These are phyloP conservation scores for Nadsonia fulvescens DNA, from an alignment of 805 yeast genomes.

Conservation along the genomic window DNA sequence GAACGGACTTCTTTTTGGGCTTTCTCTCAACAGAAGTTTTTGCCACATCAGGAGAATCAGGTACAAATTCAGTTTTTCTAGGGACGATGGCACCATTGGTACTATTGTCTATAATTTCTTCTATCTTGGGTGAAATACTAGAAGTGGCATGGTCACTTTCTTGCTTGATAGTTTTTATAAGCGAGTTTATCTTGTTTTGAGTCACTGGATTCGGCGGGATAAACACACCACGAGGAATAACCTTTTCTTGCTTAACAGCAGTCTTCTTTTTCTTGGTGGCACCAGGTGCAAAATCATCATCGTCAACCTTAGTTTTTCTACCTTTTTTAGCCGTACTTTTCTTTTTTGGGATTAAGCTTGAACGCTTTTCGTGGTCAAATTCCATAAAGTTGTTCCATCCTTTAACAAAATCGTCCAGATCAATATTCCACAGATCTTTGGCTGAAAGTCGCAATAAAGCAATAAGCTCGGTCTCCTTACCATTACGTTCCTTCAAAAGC, in stretches of 20 bases:
- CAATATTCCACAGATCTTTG: constrained; percentile 76
- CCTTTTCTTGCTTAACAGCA: constrained; percentile 10
- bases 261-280: constrained; percentile 14
- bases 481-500: constrained; percentile 53
- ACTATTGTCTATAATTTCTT: too few relatives aligned
- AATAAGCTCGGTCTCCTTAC: constrained; percentile 54
- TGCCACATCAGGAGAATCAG: too few relatives aligned
- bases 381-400: constrained; percentile 52
- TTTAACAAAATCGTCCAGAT: constrained; percentile 53
- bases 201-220: too few relatives aligned
- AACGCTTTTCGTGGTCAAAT: constrained; percentile 44
- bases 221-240: too few relatives aligned
- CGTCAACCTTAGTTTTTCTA: constrained; percentile 14
- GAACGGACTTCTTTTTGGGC: too few relatives aligned
- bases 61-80: too few relatives aligned
- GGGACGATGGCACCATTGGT: too few relatives aligned
- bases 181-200: too few relatives aligned
- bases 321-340: constrained; percentile 19
- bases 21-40: too few relatives aligned
- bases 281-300: constrained; percentile 16
- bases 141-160: constrained; percentile 3
- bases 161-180: constrained; percentile 5
- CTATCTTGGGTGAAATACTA: too few relatives aligned
- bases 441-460: constrained; percentile 48
- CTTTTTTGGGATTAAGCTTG: constrained; percentile 24